Percentiles rank a stretch among this genome's conserved stretches.
Evolutionary conservation across 192 early-diverging fungal genomes (phyloP).

Genomic region (Backusella australiensis): DNA sequence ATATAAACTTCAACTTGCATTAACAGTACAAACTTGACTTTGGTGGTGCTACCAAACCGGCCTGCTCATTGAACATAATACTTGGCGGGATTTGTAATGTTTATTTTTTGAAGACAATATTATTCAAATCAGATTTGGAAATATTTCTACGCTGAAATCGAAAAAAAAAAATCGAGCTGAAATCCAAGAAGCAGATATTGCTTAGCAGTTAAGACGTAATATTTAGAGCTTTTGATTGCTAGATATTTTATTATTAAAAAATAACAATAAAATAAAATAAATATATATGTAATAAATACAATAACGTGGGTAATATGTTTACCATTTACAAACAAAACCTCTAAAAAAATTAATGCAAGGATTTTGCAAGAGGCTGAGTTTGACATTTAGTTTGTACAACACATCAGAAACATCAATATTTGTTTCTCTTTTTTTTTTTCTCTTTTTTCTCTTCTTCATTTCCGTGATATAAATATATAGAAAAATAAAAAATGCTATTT

Average conservation of each 20-base stretch:
- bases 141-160: not conserved
- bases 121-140: not conserved
- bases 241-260: not conserved
- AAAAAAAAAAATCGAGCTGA: not conserved
- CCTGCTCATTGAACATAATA: not conserved
- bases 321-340: not conserved
- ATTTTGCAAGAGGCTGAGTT: not conserved
- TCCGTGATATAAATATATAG: not conserved
- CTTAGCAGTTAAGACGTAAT: not conserved
- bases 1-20: not conserved
- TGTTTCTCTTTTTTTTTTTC: slow-evolving; percentile 6
- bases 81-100: not conserved
- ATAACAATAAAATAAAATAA: not conserved
- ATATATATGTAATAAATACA: not conserved
- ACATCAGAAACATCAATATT: not conserved
- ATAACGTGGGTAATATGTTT: not conserved
- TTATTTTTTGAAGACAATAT: not conserved
- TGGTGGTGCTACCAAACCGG: not conserved
- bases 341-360: not conserved
- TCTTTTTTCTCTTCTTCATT: not conserved
- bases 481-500: not conserved
- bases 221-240: not conserved
- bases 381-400: not conserved
- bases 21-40: not conserved
- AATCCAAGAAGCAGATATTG: not conserved